Base-by-base conservation (phyloP, 2,329 filamentous ascomycete species). In the Cercospora sojina region DNA sequence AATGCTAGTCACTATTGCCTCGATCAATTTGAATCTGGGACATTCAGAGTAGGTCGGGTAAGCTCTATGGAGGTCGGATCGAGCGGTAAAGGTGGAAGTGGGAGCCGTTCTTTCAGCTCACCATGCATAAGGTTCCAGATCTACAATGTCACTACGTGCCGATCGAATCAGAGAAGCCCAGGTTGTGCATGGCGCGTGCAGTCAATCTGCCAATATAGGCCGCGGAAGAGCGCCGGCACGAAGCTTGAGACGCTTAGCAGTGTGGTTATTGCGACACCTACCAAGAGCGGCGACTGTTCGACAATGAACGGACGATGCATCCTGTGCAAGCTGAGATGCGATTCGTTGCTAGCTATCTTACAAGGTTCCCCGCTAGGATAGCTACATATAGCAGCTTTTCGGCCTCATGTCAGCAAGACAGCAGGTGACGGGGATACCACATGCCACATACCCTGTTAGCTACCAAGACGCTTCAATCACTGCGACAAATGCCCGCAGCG, bases 61-160 rank as follows among this genome's bases (percentile, higher is more conserved):
- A 57, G 53, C 53, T 35, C 2, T 57, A 12, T 57, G 53, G 31
- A 57, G 16, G 53, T 35, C 53, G 53, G 53, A 57, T 57, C 53
- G 53, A 57, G 53, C 53, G 53, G 53, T 32, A 32, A 32, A 12
- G 27, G 53, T 57, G 53, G 53, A 23, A 32, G 53, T 16, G 27
- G 53, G 18, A 32, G 53, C 53, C 53, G 53, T 57, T 18, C n/a
- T 10, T 10, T 23, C 53, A 31, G 53, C 53, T 57, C 53, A 20
- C 35, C 35, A 41, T 31, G 27, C 53, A 31, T 8, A 35, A 57
- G 25, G 31, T 23, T 35, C 10, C 27, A 57, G 31, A 35, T 57
- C 53, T 35, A 29, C 53, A 35, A 13, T 35, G 16, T 23, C 27
- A 57, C 27, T 35, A 13, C n/a, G 23, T 20, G 53, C 53, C 27